These are phyloP conservation scores for Russula earlei DNA, from an alignment of 768 basidiomycete species.

Conservation along the genomic window DNA sequence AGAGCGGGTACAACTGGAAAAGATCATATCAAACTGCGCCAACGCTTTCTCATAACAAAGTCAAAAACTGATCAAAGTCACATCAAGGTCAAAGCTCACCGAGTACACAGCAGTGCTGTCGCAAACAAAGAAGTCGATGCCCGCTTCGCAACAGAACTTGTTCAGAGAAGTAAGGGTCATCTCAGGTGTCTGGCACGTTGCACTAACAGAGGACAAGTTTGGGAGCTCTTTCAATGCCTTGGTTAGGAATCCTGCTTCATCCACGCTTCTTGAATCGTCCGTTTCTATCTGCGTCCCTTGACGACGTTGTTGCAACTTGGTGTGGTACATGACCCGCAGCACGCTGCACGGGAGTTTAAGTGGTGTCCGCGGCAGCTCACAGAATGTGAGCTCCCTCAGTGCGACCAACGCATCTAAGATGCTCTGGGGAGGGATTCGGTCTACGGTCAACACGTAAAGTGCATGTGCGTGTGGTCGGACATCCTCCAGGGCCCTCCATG, in stretches of 20 bases:
- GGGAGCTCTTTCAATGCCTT: conserved; percentile 10
- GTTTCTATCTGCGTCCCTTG: not conserved
- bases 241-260: conserved; percentile 3
- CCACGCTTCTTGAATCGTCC: not conserved
- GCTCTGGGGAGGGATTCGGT: conserved; percentile 6
- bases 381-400: conserved; percentile 6
- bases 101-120: conserved; percentile 2
- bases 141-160: conserved; percentile 3
- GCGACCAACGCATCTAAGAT: conserved; percentile 7
- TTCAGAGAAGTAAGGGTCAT: not conserved
- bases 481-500: not conserved
- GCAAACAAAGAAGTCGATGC: conserved; percentile 6
- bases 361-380: not conserved
- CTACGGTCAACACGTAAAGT: conserved; percentile 8
- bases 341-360: conserved; percentile 4
- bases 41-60: conserved; percentile 1
- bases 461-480: not conserved
- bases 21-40: conserved; percentile 10
- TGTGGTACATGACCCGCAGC: not conserved
- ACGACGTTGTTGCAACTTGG: not conserved
- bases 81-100: not conserved
- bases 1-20: not conserved
- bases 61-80: not conserved
- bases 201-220: not conserved
- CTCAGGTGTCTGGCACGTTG: not conserved